Percentiles rank a stretch among this genome's conserved stretches.
These are phyloP conservation scores for Tricholoma saponaceum DNA, from an alignment of 768 basidiomycete species.

Conservation along the genomic window DNA sequence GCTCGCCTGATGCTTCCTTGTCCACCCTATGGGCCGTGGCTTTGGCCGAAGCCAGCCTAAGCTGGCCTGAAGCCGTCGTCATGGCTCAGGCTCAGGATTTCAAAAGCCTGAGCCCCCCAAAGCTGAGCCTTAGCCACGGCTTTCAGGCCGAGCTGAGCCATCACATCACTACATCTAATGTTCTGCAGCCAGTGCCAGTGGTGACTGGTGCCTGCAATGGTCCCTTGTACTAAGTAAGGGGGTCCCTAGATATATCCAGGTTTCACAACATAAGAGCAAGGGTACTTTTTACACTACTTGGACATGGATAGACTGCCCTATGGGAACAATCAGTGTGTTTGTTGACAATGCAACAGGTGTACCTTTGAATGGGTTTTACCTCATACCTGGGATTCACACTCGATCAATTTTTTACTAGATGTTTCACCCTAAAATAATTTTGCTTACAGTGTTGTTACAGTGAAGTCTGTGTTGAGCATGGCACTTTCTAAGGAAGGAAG, in stretches of 20 bases:
- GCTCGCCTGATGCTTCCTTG: neutral
- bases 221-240: no score
- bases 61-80: neutral
- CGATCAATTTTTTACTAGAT: neutral
- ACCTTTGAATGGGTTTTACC: constrained; percentile 50
- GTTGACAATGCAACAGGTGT: constrained; percentile 35
- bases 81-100: neutral
- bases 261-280: no score
- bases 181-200: no score
- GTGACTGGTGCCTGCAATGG: no score
- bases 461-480: constrained; percentile 36
- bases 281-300: no score
- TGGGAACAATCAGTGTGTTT: constrained; percentile 51
- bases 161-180: neutral
- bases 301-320: constrained; percentile 59
- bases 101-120: no score
- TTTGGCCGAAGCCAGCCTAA: neutral
- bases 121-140: neutral
- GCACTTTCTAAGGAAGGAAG: constrained; percentile 33
- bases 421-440: neutral
- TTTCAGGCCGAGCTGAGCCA: neutral
- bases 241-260: no score
- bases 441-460: constrained; percentile 27
- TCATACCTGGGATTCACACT: constrained; percentile 42
- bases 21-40: neutral